Evolutionary conservation across 1,284 basidiomycete genomes (phyloP).

Genomic region (Malassezia slooffiae): DNA sequence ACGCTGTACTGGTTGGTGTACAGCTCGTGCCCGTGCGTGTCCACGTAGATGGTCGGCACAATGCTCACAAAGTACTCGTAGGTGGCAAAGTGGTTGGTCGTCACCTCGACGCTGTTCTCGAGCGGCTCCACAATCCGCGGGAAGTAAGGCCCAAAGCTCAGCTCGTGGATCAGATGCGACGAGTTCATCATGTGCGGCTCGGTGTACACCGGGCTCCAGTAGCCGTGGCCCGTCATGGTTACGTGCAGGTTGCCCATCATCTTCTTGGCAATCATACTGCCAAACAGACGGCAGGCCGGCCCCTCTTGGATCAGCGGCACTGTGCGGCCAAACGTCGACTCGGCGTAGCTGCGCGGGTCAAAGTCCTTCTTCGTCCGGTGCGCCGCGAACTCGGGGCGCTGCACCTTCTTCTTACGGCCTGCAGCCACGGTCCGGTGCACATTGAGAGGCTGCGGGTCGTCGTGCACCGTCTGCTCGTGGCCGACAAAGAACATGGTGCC

Average conservation of each 20-base stretch:
- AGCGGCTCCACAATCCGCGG: conserved; percentile 89
- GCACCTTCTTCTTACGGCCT: conserved; percentile 40
- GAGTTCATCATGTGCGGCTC: conserved; percentile 88
- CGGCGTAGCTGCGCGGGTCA: no score
- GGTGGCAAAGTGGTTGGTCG: conserved; percentile 54
- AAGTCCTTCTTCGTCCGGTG: no score
- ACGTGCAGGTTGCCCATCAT: conserved; percentile 59
- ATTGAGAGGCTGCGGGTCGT: conserved; percentile 52
- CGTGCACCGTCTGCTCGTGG: conserved; percentile 53
- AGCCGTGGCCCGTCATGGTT: conserved; percentile 88
- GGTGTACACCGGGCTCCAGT: conserved; percentile 72
- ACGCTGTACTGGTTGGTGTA: conserved; percentile 88
- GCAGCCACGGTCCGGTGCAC: conserved; percentile 61
- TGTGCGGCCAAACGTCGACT: conserved; percentile 46
- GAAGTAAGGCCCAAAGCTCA: conserved; percentile 92
- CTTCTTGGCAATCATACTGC: conserved; percentile 72
- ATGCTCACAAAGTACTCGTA: conserved; percentile 93
- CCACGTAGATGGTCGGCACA: conserved; percentile 85
- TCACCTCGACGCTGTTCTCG: conserved; percentile 63
- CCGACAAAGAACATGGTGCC: conserved; percentile 64
- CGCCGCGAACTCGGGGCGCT: not conserved
- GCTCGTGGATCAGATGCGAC: conserved; percentile 88
- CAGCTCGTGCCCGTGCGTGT: conserved; percentile 54
- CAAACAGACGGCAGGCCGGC: conserved; percentile 70
- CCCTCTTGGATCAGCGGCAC: conserved; percentile 40